Base-by-base conservation (phyloP, 352 stramenopile species). In the Phytophthora brassicae region DNA sequence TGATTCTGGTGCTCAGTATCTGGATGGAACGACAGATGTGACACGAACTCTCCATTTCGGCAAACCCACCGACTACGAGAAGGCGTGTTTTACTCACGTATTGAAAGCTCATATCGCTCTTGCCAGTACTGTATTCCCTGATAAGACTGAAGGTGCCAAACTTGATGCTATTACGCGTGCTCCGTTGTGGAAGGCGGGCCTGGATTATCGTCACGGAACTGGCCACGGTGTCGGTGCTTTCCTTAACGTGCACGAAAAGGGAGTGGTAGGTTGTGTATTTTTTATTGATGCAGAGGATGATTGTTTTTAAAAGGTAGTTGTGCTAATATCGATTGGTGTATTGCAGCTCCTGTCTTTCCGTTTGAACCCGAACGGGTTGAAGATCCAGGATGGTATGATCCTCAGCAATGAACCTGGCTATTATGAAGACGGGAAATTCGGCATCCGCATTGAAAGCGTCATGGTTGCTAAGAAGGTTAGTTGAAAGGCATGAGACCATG, bases 371-470 rank as follows among this genome's bases (percentile, higher is more conserved):
- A 92, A 87, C 45, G 82, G 83, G 0, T 26, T 94, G 38, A 78
- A 92, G 24, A 94, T 95, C 46, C 84, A 88, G 46, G 78, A 94
- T 35, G 96, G 97, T 19, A 99, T 99, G 98, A 92, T 99, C 35
- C 81, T 99, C 31, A 98, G 89, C 55, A 99, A 99, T 69, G 98
- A 95, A 66, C 98, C 98, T 33, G 98, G 98, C 4, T 99, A 99
- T 72, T 99, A 99, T 66, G 92, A 98, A 63, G 85, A 97, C 62
- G 97, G 96, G 36, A 87, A 96, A 41, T 99, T 99, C 81, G 97
- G 98, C 31, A 98, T 99, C 64, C 95, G 98, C 54, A 99, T 99
- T 58, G 98, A 99, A 73, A 99, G 98, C 64, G 76, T 99, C 16
- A 78, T 99, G 61, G 86, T 98, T 61, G 92, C 92, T 54, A 88